phyloP scores from a whole-genome alignment of 164 flowering plant genomes.

The Nymphaea colorata region DNA sequence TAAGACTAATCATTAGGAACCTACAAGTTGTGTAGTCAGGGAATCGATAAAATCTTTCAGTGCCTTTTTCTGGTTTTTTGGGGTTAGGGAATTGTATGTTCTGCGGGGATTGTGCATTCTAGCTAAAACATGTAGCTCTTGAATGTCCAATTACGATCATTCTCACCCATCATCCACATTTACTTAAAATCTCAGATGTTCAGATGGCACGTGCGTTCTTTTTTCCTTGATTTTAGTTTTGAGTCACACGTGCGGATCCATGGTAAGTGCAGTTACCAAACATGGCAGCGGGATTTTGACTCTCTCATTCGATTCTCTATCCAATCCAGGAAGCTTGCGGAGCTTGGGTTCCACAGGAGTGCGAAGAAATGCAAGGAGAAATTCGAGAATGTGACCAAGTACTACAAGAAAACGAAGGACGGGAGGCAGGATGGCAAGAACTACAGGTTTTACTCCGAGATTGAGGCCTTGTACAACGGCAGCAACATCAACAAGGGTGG shows the following conservation, averaged over 20 bases:
- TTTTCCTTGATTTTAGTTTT: neutral
- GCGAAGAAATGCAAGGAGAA: constrained; percentile 5
- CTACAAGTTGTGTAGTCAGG: too few relatives aligned
- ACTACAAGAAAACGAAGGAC: constrained; percentile 5
- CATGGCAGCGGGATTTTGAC: neutral
- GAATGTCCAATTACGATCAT: neutral
- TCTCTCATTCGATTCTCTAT: neutral
- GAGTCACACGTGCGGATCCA: neutral
- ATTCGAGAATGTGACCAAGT: constrained; percentile 3
- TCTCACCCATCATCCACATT: neutral
- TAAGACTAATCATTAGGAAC: neutral
- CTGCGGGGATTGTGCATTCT: neutral
- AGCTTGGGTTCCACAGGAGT: constrained; percentile 2
- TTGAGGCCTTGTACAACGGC: constrained; percentile 1
- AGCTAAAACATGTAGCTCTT: neutral
- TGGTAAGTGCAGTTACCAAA: neutral
- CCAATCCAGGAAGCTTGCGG: neutral
- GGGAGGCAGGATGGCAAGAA: constrained; percentile 1
- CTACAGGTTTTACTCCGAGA: constrained; percentile 1
- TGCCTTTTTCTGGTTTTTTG: neutral
- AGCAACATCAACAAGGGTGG: neutral
- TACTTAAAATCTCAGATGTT: neutral
- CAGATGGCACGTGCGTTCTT: neutral
- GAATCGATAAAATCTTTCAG: too few relatives aligned
- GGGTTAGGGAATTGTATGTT: neutral